phyloP scores from a whole-genome alignment of 2,329 filamentous ascomycete species.

The Pseudocercospora pini-densiflorae region DNA sequence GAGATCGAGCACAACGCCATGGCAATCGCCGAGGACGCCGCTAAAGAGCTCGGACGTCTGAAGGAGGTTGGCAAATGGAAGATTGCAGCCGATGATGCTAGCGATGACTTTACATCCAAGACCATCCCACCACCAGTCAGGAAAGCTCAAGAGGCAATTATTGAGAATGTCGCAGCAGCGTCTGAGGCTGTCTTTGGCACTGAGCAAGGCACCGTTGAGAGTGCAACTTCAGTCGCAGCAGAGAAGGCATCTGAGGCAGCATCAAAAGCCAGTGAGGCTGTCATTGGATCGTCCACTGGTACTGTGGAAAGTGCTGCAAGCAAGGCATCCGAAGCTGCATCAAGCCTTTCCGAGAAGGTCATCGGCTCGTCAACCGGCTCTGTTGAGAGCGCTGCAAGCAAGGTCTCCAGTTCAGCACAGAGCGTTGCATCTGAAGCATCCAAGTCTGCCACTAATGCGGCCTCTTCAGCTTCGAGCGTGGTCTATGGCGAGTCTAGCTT shows the following conservation, averaged over 20 bases:
- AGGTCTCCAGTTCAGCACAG: conserved; percentile 48
- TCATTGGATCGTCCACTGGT: conserved; percentile 41
- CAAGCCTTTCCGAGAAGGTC: conserved; percentile 24
- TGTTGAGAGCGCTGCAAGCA: conserved; percentile 57
- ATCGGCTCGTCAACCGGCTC: conserved; percentile 44
- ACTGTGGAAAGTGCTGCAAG: conserved; percentile 58
- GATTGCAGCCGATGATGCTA: conserved; percentile 72
- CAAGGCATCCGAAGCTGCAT: conserved; percentile 49
- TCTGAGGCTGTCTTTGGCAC: conserved; percentile 43
- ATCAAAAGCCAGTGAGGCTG: conserved; percentile 36
- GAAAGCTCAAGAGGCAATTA: conserved; percentile 49
- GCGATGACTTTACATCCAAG: conserved; percentile 77
- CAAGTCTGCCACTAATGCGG: conserved; percentile 17
- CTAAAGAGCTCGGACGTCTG: conserved; percentile 76
- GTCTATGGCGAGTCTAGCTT: conserved; percentile 21
- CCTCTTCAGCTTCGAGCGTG: conserved; percentile 18
- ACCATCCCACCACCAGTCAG: conserved; percentile 62
- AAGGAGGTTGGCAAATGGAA: conserved; percentile 89
- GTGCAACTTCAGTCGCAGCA: conserved; percentile 39
- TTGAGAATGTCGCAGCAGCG: conserved; percentile 35
- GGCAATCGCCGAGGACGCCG: conserved; percentile 75
- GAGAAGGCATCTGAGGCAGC: conserved; percentile 35
- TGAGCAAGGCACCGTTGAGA: conserved; percentile 43
- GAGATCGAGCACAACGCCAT: conserved; percentile 80
- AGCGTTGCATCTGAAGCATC: conserved; percentile 24